Percentiles rank a stretch among this genome's conserved stretches.
Evolutionary conservation across 768 basidiomycete species (phyloP).

Genomic region (Xerocomellus chrysenteron): DNA sequence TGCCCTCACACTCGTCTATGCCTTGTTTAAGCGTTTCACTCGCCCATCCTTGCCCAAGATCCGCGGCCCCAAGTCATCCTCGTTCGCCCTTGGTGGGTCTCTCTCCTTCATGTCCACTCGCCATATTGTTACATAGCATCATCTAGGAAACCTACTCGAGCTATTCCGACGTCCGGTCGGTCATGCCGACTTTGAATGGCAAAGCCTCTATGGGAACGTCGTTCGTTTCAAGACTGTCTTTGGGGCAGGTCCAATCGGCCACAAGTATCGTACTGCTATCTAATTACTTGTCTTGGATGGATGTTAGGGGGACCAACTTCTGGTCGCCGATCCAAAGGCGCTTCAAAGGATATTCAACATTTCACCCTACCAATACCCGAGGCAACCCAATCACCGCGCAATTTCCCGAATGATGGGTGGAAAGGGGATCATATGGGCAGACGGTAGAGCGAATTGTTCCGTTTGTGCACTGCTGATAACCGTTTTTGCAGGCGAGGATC

Average conservation of each 20-base stretch:
- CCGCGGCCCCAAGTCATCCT: constrained; percentile 18
- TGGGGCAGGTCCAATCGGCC: constrained; percentile 14
- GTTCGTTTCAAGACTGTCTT: constrained; percentile 28
- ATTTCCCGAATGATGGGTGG: constrained; percentile 25
- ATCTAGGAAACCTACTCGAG: constrained; percentile 28
- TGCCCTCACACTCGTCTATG: constrained; percentile 6
- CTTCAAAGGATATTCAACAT: constrained; percentile 39
- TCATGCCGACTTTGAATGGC: constrained; percentile 31
- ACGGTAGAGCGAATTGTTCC: constrained; percentile 27
- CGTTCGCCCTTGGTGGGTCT: constrained; percentile 15
- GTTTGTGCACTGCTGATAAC: constrained; percentile 10
- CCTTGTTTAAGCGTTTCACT: no score
- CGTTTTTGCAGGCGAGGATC: constrained; percentile 34
- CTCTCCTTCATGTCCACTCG: neutral
- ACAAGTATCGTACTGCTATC: neutral
- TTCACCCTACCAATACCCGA: constrained; percentile 42
- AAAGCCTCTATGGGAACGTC: constrained; percentile 26
- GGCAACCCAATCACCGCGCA: constrained; percentile 27
- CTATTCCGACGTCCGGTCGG: constrained; percentile 23
- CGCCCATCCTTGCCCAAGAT: constrained; percentile 13
- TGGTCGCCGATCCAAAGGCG: constrained; percentile 50
- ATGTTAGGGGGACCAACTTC: constrained; percentile 42
- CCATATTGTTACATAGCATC: constrained; percentile 24
- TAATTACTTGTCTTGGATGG: constrained; percentile 6
- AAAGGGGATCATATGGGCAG: constrained; percentile 38